Conservation (phyloP, 164 flowering plant species). For the Sextonia rubra region DNA sequence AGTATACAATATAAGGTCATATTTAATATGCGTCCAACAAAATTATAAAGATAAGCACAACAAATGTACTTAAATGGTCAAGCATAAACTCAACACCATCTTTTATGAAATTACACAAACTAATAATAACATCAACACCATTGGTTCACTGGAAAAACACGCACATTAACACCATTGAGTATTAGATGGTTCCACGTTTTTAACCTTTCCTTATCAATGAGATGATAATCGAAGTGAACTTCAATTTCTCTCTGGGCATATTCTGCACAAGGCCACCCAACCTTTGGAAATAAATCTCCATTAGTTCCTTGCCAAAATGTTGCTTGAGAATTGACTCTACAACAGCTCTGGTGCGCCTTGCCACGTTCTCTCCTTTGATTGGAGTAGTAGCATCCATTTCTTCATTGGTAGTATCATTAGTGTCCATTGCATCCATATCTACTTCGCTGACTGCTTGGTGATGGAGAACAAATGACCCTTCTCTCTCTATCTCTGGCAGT, state of each 20-base stretch:
- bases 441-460: conserved; percentile 25
- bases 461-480: conserved; percentile 41
- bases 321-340: conserved; percentile 43
- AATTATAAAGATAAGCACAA: no score
- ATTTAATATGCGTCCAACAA: no score
- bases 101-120: no score
- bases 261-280: conserved; percentile 22
- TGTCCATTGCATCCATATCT: conserved; percentile 35
- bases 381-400: background rate
- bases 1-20: no score
- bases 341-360: conserved; percentile 42
- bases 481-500: conserved; percentile 25
- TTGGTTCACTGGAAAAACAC: no score
- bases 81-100: no score
- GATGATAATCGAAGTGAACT: conserved; percentile 24
- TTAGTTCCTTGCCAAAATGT: conserved; percentile 37
- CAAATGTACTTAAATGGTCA: no score
- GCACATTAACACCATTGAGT: no score
- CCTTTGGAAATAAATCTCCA: conserved; percentile 39
- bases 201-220: conserved; percentile 26
- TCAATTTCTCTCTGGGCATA: conserved; percentile 15
- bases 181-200: no score
- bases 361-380: conserved; percentile 24
- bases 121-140: no score
- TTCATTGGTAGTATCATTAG: background rate